Evolutionary conservation across 1,284 basidiomycete species (phyloP), one percentile per base, ranked within the genome.

Genomic region (Tilletia horrida): DNA sequence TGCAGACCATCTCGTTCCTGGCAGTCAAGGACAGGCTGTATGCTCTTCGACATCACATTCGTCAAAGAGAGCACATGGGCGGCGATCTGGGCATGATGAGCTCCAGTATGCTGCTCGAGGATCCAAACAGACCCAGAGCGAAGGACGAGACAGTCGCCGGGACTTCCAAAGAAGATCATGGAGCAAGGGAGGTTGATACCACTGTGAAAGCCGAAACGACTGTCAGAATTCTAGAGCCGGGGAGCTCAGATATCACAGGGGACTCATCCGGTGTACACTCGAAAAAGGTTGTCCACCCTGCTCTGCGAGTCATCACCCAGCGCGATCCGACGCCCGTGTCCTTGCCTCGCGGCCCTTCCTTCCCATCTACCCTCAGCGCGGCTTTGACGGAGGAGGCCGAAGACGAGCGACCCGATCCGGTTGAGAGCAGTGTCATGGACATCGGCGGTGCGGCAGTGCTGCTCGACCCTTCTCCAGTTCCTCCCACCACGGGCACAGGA

Each of bases 41-140:
- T 57, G 71, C 73, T 23, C 70, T 77, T 31, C 74, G 79, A 25
- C 69, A 76, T 18, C 73, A 76, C n/a, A 68, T 73, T 11, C 66
- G 71, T 14, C 80, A 81, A 57, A 57, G 62, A n/a, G 80, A 81
- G 40, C 67, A 64, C 2, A 73, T 73, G 9, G 73, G 69, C 13
- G 80, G 79, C 29, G 80, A 81, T 47, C 31, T 80, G 13, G 79
- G 79, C 11, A 44, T 74, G 18, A 47, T 59, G 55, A 59, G 55
- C 29, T 59, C 55, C 9, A 59, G 55, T 35, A 29, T 29, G 23
- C 25, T 59, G 14, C 55, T 59, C 3, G 55, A 59, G 3, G 55
- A 59, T 59, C 55, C 55, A 7, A 35, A 21, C 13, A 7, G 55
- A 1, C 27, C 35, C 16, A 31, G 55, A 18, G 55, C 27, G 16